Evolutionary conservation across 2,329 filamentous ascomycete species (phyloP).

Genomic region (Ceratocystis papillata): DNA sequence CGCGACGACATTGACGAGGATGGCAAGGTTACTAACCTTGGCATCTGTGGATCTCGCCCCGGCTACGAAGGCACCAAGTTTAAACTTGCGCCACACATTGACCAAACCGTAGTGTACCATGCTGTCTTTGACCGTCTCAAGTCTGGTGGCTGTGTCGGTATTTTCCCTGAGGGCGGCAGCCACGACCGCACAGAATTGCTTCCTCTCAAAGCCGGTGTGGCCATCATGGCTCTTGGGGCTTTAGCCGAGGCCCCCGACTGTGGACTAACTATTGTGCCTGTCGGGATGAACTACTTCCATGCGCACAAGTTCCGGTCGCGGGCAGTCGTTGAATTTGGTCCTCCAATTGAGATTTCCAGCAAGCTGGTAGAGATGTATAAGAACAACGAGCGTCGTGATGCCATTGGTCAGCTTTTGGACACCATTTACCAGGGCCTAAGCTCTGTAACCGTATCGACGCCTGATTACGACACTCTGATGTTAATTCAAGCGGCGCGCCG

Average conservation of each 20-base stretch:
- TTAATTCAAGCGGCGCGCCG: constrained; percentile 87
- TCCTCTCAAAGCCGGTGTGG: constrained; percentile 89
- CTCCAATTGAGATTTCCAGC: constrained; percentile 70
- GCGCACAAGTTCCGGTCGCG: constrained; percentile 95
- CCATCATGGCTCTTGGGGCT: constrained; percentile 92
- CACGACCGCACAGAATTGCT: constrained; percentile 87
- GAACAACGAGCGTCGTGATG: constrained; percentile 70
- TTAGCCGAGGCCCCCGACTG: constrained; percentile 76
- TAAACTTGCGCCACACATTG: constrained; percentile 83
- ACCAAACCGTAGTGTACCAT: constrained; percentile 88
- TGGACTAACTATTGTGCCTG: constrained; percentile 86
- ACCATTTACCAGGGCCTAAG: constrained; percentile 75
- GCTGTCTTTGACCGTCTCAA: constrained; percentile 78
- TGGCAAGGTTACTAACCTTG: constrained; percentile 49
- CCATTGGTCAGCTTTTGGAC: constrained; percentile 75
- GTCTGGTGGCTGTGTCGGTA: constrained; percentile 79
- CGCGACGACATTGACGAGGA: constrained; percentile 59
- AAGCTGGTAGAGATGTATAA: constrained; percentile 80
- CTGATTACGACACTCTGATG: constrained; percentile 95
- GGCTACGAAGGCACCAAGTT: constrained; percentile 69
- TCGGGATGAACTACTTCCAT: constrained; percentile 99
- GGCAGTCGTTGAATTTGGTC: constrained; percentile 90
- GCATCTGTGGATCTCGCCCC: constrained; percentile 43
- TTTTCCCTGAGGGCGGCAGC: constrained; percentile 93
- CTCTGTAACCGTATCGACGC: constrained; percentile 80